Evolutionary conservation across 805 yeast genomes (phyloP), one percentile per base, ranked within the genome.

Genomic region (Lipomyces chichibuensis): DNA sequence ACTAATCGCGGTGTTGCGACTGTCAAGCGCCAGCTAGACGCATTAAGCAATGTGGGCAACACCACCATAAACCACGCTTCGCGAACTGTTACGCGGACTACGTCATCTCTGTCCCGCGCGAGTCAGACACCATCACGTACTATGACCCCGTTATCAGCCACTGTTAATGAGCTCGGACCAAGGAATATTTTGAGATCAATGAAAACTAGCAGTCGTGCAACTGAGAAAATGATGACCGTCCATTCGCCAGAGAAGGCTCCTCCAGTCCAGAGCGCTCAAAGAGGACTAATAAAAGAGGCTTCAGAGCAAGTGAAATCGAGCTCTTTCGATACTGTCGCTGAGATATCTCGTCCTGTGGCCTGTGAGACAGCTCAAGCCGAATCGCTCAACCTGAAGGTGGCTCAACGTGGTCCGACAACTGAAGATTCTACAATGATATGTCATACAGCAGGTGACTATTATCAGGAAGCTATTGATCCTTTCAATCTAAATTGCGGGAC

Each of bases 391-490:
- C n/a, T 8, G 14, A 52, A 29, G 33, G n/a, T 4, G 17, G 3
- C 33, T 13, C 17, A 11, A 29, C 33, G 13, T 5, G 33, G 33
- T 25, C 33, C 6, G 33, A 13, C 33, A 20, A 3, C 33, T 9
- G 55, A 14, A 25, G 55, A 9, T 29, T n/a, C n/a, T 3, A 11
- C 33, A 17, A 25, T 14, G 33, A 17, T 17, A 9, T 13, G 33
- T 8, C n/a, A 14, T 3, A 29, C 23, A n/a, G 3, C 53, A 11
- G 23, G 17, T 17, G 43, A 32, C 8, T 23, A 13, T 20, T 56
- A 13, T 27, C 35, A 46, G n/a, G 20, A 49, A 20, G 56, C 25
- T 17, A 17, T 23, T 49, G 64, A 61, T 23, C 39, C 64, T 6
- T 54, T 61, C 32, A 29, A 54, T 54, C 33, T 33, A 5, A 25